These are phyloP conservation scores for Rhododendron ovatum DNA, from an alignment of 148 eudicot genomes.

Conservation along the genomic window DNA sequence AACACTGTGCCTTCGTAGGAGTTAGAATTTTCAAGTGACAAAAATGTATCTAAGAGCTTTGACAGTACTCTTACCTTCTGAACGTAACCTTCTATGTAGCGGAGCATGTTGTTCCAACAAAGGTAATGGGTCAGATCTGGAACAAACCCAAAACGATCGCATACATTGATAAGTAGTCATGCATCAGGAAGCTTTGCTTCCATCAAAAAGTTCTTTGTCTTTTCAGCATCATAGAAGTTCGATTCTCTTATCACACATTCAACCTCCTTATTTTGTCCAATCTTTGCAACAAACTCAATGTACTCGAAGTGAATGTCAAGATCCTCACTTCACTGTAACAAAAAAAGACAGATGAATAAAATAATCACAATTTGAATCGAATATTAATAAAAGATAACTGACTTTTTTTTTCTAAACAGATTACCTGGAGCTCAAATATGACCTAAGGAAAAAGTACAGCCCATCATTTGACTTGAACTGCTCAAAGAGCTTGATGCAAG, in stretches of 20 bases:
- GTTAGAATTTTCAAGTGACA: too few relatives aligned
- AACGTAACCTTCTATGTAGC: too few relatives aligned
- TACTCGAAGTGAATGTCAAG: constrained; percentile 72
- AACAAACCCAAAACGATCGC: too few relatives aligned
- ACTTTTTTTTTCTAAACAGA: not conserved
- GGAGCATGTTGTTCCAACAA: too few relatives aligned
- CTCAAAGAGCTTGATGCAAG: constrained; percentile 73
- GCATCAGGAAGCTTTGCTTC: too few relatives aligned
- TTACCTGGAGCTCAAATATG: constrained; percentile 92
- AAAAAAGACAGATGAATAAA: not conserved
- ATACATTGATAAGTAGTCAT: too few relatives aligned
- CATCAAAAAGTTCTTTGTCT: too few relatives aligned
- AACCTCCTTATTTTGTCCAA: constrained; percentile 94
- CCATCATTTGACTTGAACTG: constrained; percentile 94
- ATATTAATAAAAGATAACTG: not conserved
- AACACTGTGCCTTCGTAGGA: too few relatives aligned
- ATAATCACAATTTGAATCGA: not conserved
- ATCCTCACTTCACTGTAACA: not conserved
- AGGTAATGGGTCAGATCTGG: too few relatives aligned
- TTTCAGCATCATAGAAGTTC: too few relatives aligned
- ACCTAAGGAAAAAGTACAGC: constrained; percentile 86
- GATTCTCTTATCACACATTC: constrained; percentile 48
- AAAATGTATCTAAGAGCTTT: too few relatives aligned
- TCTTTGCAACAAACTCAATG: constrained; percentile 94
- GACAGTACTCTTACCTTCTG: too few relatives aligned